Percentiles rank a stretch among this genome's conserved stretches.
Conservation (phyloP, 352 stramenopile genomes). For the Pythium monospermum region DNA sequence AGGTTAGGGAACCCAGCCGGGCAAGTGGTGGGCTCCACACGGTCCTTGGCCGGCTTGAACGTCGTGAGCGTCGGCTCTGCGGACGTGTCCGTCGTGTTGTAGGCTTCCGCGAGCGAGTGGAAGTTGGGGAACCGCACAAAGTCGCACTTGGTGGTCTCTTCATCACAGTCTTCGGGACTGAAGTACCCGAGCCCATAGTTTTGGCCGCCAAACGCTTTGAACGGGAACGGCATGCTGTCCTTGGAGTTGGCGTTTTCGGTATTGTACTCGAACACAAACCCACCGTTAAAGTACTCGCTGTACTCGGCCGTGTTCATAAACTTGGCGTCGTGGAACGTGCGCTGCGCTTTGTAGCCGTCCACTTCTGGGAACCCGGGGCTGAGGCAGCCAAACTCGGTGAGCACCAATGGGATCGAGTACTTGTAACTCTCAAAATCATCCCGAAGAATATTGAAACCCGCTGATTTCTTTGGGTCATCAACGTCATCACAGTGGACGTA, state of each 20-base stretch:
- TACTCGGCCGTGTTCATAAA: slow-evolving; percentile 51
- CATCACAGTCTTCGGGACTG: slow-evolving; percentile 53
- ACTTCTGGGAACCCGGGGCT: slow-evolving; percentile 39
- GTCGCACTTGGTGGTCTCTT: slow-evolving; percentile 34
- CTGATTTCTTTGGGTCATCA: slow-evolving; percentile 30
- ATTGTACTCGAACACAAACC: slow-evolving; percentile 76
- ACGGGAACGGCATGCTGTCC: slow-evolving; percentile 50
- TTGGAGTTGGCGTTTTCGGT: slow-evolving; percentile 74
- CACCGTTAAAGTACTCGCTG: slow-evolving; percentile 55
- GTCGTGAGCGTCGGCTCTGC: slow-evolving; percentile 27
- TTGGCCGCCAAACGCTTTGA: slow-evolving; percentile 49
- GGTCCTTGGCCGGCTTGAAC: slow-evolving; percentile 19
- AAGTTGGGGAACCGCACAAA: slow-evolving; percentile 70
- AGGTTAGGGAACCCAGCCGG: slow-evolving; percentile 22
- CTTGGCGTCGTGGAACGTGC: slow-evolving; percentile 64
- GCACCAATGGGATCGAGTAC: slow-evolving; percentile 42
- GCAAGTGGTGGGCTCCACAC: slow-evolving; percentile 14
- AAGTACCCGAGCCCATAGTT: slow-evolving; percentile 83
- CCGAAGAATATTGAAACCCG: slow-evolving; percentile 55
- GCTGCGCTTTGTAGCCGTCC: slow-evolving; percentile 64
- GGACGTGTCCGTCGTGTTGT: slow-evolving; percentile 20
- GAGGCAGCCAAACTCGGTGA: slow-evolving; percentile 66
- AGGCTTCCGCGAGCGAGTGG: slow-evolving; percentile 40
- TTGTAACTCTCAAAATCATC: slow-evolving; percentile 59
- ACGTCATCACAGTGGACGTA: slow-evolving; percentile 75